These are phyloP conservation scores for Anastatica hierochuntica DNA, from an alignment of 345 rosid genomes.

Conservation along the genomic window DNA sequence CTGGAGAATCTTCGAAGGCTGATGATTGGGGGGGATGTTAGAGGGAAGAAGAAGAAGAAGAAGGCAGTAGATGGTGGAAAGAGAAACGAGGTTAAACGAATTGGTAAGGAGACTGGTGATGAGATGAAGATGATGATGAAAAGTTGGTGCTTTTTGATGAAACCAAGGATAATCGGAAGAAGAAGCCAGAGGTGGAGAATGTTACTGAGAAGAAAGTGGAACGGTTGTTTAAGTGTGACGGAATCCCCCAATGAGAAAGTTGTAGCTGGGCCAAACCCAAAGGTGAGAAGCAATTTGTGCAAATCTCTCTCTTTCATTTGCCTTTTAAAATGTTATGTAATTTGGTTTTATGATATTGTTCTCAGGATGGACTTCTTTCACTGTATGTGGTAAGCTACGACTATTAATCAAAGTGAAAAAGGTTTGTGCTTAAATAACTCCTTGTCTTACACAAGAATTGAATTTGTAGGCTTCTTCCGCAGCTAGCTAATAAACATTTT, in stretches of 20 bases:
- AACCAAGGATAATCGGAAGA: conserved; percentile 42
- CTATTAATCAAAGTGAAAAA: conserved; percentile 79
- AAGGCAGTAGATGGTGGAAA: conserved; percentile 14
- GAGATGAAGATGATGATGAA: conserved; percentile 30
- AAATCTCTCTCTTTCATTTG: no score
- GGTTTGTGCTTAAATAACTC: conserved; percentile 38
- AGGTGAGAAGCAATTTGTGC: conserved; percentile 36
- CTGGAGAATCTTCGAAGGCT: conserved; percentile 35
- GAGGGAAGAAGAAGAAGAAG: conserved; percentile 26
- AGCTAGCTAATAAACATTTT: background rate
- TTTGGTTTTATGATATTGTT: conserved; percentile 12
- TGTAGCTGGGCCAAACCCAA: conserved; percentile 66
- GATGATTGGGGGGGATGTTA: conserved; percentile 16
- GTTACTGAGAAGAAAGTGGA: conserved; percentile 77
- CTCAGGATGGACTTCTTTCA: conserved; percentile 93
- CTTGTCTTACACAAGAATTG: background rate
- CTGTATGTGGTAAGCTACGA: conserved; percentile 95
- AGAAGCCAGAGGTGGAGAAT: conserved; percentile 23
- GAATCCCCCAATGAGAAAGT: conserved; percentile 47
- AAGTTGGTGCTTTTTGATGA: conserved; percentile 64
- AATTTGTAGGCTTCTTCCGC: background rate
- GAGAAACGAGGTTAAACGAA: conserved; percentile 20
- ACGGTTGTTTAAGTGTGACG: conserved; percentile 79
- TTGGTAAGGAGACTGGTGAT: conserved; percentile 8
- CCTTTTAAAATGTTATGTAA: background rate